These are phyloP conservation scores for Ustilago crameri DNA, from an alignment of 1,284 basidiomycete species.

Conservation along the genomic window DNA sequence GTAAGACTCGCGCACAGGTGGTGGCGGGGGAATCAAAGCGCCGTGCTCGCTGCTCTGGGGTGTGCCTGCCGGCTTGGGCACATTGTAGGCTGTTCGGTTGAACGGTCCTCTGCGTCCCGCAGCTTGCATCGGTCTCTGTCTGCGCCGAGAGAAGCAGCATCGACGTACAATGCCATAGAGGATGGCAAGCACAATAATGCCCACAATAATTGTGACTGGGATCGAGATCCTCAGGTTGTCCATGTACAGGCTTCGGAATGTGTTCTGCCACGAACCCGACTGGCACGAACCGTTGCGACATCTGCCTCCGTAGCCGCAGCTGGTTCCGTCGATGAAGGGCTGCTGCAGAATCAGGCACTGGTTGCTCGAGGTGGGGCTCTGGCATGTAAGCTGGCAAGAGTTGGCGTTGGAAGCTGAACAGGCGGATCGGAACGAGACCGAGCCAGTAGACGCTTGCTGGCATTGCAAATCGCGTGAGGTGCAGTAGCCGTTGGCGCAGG, in stretches of 20 bases:
- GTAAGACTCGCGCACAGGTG: slow-evolving; percentile 1
- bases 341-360: slow-evolving; percentile 81
- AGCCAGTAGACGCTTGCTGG: slow-evolving; percentile 74
- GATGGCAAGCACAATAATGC: slow-evolving; percentile 50
- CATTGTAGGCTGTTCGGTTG: slow-evolving; percentile 22
- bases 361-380: slow-evolving; percentile 74
- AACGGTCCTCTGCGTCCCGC: background rate
- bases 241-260: slow-evolving; percentile 73
- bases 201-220: slow-evolving; percentile 60
- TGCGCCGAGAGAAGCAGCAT: slow-evolving; percentile 33
- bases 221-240: slow-evolving; percentile 60
- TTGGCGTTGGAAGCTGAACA: slow-evolving; percentile 74
- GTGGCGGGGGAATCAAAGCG: background rate
- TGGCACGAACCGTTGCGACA: slow-evolving; percentile 75
- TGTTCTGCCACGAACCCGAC: slow-evolving; percentile 75
- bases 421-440: slow-evolving; percentile 75
- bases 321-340: slow-evolving; percentile 82
- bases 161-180: slow-evolving; percentile 41
- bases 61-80: slow-evolving; percentile 18
- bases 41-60: slow-evolving; percentile 14
- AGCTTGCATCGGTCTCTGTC: background rate
- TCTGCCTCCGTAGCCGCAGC: slow-evolving; percentile 78
- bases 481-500: slow-evolving; percentile 84
- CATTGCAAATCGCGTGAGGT: slow-evolving; percentile 84
- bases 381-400: slow-evolving; percentile 82